A percentile compares a stretch with the other conserved stretches of the same genome.
phyloP scores from a whole-genome alignment of 805 yeast genomes.

The Myxozyma monticola region DNA sequence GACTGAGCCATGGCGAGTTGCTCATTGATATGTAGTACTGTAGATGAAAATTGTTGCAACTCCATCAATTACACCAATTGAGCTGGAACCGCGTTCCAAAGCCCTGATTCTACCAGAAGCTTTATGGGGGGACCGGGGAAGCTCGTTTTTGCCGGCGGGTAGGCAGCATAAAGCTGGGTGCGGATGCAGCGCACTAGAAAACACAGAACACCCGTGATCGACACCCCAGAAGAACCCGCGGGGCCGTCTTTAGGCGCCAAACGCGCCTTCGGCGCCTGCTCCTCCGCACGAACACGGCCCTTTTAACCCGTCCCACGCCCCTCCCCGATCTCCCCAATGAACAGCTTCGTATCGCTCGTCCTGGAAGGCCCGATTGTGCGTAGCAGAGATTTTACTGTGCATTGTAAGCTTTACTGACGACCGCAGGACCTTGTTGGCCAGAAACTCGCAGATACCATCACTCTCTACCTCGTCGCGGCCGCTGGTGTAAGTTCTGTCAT shows the following conservation, averaged over 20 bases:
- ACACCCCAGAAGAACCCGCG: not conserved
- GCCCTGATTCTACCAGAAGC: not conserved
- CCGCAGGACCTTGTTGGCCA: conserved; percentile 55
- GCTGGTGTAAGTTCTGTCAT: conserved; percentile 35
- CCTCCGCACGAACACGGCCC: not conserved
- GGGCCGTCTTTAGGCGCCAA: not conserved
- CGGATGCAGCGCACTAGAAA: not conserved
- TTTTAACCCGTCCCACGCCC: conserved; percentile 1
- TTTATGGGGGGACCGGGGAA: not conserved
- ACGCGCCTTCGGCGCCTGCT: not conserved
- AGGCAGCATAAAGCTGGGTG: not conserved
- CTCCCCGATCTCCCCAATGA: not conserved
- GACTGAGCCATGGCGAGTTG: not conserved
- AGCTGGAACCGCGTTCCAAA: not conserved
- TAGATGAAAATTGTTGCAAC: too few species aligned
- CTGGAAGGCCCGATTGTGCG: conserved; percentile 20
- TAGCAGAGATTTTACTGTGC: not conserved
- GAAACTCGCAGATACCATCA: conserved; percentile 42
- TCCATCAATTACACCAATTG: not conserved
- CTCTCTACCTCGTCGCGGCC: conserved; percentile 35
- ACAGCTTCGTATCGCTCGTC: conserved; percentile 3
- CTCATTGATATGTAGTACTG: not conserved
- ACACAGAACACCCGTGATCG: not conserved
- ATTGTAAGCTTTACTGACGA: not conserved
- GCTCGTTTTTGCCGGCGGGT: not conserved